Base-by-base conservation (phyloP, 371 early-diverging fungal species). In the Coemansia linderi region DNA sequence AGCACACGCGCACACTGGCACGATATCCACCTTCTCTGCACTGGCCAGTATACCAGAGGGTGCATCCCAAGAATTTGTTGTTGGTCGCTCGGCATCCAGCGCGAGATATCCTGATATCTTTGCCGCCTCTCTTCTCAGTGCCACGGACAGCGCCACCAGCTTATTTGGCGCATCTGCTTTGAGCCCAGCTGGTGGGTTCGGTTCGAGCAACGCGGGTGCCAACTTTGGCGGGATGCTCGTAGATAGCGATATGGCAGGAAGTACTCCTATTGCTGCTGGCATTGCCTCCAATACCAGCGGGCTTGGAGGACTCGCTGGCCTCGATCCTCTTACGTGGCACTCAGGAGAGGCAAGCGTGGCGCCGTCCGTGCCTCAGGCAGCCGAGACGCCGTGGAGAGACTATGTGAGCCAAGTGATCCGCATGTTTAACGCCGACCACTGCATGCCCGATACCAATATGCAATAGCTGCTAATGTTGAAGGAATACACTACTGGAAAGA, bases 381-480 rank as follows among this genome's bases (percentile, higher is more conserved):
- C 33, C 22, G 72, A 68, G n/a, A 58, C 65, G 8, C 66, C 69
- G 3, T 69, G 73, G 73, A 69, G 40, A 31, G 70, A 69, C 37
- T 73, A 69, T 37, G 62, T 73, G 40, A 64, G 58, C 62, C 69
- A 73, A 50, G 59, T 73, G 27, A 63, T 71, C 36, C 75, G 75
- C 24, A 66, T 75, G 68, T 71, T 75, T 40, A 57, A 57, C 12
- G 37, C 58, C 19, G 58, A 57, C 37, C 58, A 37, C 37, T 19
- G n/a, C 12, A 33, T 37, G 37, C 33, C 36, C n/a, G 37, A 57
- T 19, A 6, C 8, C 9, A 19, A 36, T 19, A n/a, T 57, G 37
- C 37, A 57, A 36, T 36, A 33, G 17, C 36, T 33, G 33, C 33
- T 33, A 33, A 33, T 33, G 33, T 33, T 33, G 5, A 33, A 33